Conservation (phyloP, 2,329 filamentous ascomycete species). For the Onygenales sp. region DNA sequence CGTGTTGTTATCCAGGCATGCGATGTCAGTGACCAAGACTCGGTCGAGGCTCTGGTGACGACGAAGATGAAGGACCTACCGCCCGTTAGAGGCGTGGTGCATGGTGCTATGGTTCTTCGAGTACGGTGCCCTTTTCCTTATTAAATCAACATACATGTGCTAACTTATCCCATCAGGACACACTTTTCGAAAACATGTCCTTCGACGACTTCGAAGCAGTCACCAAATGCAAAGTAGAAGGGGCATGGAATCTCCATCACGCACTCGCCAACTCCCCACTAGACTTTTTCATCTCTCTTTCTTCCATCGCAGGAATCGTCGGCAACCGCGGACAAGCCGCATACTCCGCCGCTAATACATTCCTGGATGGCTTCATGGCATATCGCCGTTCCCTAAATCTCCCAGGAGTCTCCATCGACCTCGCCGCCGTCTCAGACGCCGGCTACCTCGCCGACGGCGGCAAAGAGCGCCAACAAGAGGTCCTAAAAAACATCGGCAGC, state of each 20-base stretch:
- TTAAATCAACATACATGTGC: neutral
- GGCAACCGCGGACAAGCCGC: constrained; percentile 30
- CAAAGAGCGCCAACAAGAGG: no score
- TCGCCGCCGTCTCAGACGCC: neutral
- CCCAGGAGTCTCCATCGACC: neutral
- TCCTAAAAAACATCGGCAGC: no score
- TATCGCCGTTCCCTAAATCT: neutral
- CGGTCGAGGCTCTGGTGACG: constrained; percentile 16
- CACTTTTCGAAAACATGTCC: constrained; percentile 5
- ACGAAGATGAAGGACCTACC: constrained; percentile 11
- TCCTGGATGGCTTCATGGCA: constrained; percentile 19
- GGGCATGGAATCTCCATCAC: constrained; percentile 1
- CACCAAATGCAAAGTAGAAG: neutral
- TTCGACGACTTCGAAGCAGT: constrained; percentile 1
- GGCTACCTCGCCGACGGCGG: neutral
- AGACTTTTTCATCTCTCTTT: constrained; percentile 14
- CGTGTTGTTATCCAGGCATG: constrained; percentile 15
- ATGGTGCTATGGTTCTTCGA: constrained; percentile 33
- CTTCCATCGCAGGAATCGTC: constrained; percentile 19
- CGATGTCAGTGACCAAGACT: constrained; percentile 16
- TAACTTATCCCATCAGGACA: neutral
- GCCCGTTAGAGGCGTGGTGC: constrained; percentile 31
- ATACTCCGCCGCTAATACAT: constrained; percentile 32
- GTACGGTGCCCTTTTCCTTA: constrained; percentile 5
- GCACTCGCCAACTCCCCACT: neutral